Percentiles rank a stretch among this genome's conserved stretches.
Conservation (phyloP, 2,329 filamentous ascomycete species). For the Trichoderma sp. region DNA sequence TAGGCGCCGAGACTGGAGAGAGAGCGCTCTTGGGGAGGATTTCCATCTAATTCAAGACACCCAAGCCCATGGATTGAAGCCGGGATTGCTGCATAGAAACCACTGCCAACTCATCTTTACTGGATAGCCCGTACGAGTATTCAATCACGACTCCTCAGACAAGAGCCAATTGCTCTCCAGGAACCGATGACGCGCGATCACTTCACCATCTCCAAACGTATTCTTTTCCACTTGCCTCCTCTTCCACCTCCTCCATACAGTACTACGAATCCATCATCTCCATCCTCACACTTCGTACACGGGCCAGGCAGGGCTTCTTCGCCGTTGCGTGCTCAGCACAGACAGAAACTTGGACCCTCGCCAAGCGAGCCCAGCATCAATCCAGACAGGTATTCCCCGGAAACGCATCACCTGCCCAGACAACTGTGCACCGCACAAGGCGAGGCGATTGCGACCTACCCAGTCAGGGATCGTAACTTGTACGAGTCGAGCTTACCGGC, state of each 20-base stretch:
- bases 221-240: background rate
- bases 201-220: background rate
- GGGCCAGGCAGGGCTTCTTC: background rate
- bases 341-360: background rate
- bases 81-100: background rate
- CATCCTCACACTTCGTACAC: background rate
- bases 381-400: constrained; percentile 7
- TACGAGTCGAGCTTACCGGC: constrained; percentile 3
- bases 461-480: constrained; percentile 8
- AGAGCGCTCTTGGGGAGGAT: background rate
- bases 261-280: background rate
- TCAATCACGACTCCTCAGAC: background rate
- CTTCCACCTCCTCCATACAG: background rate
- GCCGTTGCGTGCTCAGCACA: background rate
- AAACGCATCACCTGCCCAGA: constrained; percentile 11
- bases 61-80: background rate
- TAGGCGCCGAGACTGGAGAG: background rate
- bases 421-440: background rate
- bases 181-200: background rate
- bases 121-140: background rate
- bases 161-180: background rate
- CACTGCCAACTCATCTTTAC: background rate
- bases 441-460: constrained; percentile 13
- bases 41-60: background rate
- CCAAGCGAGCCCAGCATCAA: constrained; percentile 1